A percentile compares a stretch with the other conserved stretches of the same genome.
Evolutionary conservation across 176 grass and related monocot genomes (phyloP).

Genomic region (Juncus effusus): DNA sequence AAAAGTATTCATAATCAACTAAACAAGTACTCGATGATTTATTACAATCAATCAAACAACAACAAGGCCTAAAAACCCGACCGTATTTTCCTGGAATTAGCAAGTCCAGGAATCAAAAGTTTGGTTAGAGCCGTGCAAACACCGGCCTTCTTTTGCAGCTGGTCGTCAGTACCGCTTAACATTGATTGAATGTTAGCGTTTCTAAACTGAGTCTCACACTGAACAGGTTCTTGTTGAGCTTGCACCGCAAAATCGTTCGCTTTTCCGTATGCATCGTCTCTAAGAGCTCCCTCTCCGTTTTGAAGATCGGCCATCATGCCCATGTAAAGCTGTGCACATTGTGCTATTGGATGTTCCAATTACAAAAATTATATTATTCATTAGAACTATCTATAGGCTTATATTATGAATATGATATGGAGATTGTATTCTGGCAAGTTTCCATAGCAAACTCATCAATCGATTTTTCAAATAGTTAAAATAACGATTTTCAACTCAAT

Average conservation of each 20-base stretch:
- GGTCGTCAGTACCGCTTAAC: neutral
- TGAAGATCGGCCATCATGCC: conserved; percentile 6
- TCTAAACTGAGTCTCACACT: neutral
- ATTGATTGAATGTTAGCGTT: neutral
- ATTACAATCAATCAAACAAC: too few species aligned
- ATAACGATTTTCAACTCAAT: too few species aligned
- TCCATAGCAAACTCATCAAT: too few species aligned
- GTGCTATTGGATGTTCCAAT: neutral
- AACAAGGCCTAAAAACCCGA: too few species aligned
- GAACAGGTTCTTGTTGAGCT: neutral
- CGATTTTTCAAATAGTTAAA: too few species aligned
- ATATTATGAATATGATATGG: too few species aligned
- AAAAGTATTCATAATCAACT: too few species aligned
- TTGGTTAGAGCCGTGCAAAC: neutral
- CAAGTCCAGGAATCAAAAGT: conserved; percentile 3
- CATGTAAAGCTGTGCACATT: neutral
- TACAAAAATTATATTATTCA: too few species aligned
- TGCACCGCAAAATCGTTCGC: neutral
- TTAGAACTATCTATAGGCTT: too few species aligned
- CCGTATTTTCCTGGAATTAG: too few species aligned
- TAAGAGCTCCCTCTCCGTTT: neutral
- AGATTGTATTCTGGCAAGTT: too few species aligned
- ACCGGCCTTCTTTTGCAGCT: neutral
- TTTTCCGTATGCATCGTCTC: neutral
- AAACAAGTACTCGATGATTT: too few species aligned